Evolutionary conservation across 2,329 filamentous ascomycete genomes (phyloP), one percentile per base, ranked within the genome.

Genomic region (Aspergillus fischeri): DNA sequence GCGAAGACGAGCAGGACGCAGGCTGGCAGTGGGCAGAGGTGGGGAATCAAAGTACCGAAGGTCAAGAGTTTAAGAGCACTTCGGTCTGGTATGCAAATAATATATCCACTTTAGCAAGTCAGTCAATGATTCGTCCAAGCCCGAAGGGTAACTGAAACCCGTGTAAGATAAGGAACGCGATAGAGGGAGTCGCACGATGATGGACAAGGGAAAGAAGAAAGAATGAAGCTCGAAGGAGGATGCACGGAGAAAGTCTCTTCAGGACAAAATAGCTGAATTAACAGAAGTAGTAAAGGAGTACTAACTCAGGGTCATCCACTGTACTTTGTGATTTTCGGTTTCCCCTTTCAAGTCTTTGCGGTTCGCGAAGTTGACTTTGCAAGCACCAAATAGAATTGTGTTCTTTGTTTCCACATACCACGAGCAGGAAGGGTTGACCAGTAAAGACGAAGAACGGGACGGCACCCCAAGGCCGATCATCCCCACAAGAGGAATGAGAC

Each of bases 391-490:
- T 24, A 47, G 44, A 24, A 47, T 47, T 25, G 24, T 14, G 21
- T 14, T 25, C 44, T 21, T 14, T 24, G 21, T 54, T 51, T 53
- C 27, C 48, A 45, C 57, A 57, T 57, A 49, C 55, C 54, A 55
- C 41, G 49, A 55, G 59, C 54, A 59, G 62, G 51, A 54, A 53
- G 57, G 60, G 53, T 57, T 58, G 58, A 51, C 53, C 54, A 56
- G 56, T 51, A 44, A 50, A 45, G 47, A 57, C 51, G 54, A 63
- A 53, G 55, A 56, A 52, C 57, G 56, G 61, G 61, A 59, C 62
- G 61, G 64, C 60, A 65, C 47, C 61, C 57, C 61, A 65, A 53
- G 60, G 65, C 60, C 60, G 63, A 67, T 67, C 65, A 56, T 58
- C 65, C 57, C 65, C 65, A 66, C 65, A 54, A 49, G 35, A 61